Evolutionary conservation across 768 basidiomycete species (phyloP).

Genomic region (Paxillus involutus): DNA sequence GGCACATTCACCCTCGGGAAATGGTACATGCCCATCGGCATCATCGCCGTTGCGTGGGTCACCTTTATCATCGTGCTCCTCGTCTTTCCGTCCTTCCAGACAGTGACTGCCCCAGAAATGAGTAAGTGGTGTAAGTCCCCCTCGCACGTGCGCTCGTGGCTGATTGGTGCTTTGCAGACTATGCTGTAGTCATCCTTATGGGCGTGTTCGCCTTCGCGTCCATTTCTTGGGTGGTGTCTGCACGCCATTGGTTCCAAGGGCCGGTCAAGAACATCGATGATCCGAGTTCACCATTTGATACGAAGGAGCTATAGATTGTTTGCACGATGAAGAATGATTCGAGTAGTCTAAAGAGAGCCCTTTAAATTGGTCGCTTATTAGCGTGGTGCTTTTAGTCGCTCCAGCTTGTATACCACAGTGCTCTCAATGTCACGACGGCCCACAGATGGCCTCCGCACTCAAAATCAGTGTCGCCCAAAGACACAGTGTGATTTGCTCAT

Average conservation of each 20-base stretch:
- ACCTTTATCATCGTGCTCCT: constrained; percentile 58
- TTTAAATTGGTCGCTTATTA: too few relatives aligned
- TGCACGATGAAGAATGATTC: too few relatives aligned
- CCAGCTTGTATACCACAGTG: too few relatives aligned
- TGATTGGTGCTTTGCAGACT: constrained; percentile 43
- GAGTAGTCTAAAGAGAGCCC: too few relatives aligned
- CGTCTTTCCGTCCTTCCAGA: constrained; percentile 51
- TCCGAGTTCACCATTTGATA: constrained; percentile 1
- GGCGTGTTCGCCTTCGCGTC: constrained; percentile 65
- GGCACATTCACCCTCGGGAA: constrained; percentile 62
- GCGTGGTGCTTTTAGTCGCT: too few relatives aligned
- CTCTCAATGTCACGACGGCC: neutral
- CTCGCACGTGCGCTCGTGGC: neutral
- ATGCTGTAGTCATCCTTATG: constrained; percentile 65
- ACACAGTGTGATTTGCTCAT: too few relatives aligned
- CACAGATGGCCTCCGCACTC: too few relatives aligned
- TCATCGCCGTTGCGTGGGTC: constrained; percentile 66
- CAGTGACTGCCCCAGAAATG: constrained; percentile 45
- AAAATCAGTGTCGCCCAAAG: too few relatives aligned
- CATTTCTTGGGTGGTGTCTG: constrained; percentile 64
- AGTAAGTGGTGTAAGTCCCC: constrained; percentile 42
- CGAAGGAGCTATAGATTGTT: constrained; percentile 10
- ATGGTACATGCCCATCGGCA: constrained; percentile 60
- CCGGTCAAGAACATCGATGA: constrained; percentile 53
- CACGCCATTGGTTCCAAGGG: constrained; percentile 70